Evolutionary conservation across 331 rosid species (phyloP).

Genomic region (Prunus yedoensis): DNA sequence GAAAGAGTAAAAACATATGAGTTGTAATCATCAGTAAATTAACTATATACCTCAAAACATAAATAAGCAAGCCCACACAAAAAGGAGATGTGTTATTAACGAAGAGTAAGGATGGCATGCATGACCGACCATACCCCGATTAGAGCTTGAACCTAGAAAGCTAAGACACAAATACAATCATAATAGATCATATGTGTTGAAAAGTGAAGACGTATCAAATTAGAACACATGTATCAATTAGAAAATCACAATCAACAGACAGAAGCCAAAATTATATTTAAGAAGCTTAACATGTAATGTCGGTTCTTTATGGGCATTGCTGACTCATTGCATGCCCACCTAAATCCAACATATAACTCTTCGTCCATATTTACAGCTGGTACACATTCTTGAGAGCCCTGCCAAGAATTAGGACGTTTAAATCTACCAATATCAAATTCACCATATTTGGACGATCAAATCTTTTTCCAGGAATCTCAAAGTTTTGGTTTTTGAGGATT

Average conservation of each 20-base stretch:
- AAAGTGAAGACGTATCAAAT: neutral
- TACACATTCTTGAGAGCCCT: conserved; percentile 60
- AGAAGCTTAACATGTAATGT: conserved; percentile 16
- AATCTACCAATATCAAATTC: neutral
- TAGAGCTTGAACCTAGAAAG: neutral
- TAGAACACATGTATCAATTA: neutral
- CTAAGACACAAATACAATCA: neutral
- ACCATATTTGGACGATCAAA: neutral
- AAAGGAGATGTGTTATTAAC: neutral
- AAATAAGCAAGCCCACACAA: neutral
- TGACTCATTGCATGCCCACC: conserved; percentile 56
- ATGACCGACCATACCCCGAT: neutral
- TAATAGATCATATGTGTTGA: neutral
- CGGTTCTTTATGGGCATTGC: conserved; percentile 55
- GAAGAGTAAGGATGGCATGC: neutral
- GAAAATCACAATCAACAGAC: neutral
- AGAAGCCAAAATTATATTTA: neutral
- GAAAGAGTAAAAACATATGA: conserved; percentile 2
- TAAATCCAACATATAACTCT: conserved; percentile 49
- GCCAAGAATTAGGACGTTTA: conserved; percentile 83
- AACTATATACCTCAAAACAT: neutral
- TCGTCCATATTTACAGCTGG: conserved; percentile 87
- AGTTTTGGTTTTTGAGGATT: neutral
- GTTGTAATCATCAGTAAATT: neutral
- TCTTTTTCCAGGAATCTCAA: neutral